Percentiles rank a stretch among this genome's conserved stretches.
phyloP scores from a whole-genome alignment of 306 rosid genomes.

The Pyrus bretschneideri region DNA sequence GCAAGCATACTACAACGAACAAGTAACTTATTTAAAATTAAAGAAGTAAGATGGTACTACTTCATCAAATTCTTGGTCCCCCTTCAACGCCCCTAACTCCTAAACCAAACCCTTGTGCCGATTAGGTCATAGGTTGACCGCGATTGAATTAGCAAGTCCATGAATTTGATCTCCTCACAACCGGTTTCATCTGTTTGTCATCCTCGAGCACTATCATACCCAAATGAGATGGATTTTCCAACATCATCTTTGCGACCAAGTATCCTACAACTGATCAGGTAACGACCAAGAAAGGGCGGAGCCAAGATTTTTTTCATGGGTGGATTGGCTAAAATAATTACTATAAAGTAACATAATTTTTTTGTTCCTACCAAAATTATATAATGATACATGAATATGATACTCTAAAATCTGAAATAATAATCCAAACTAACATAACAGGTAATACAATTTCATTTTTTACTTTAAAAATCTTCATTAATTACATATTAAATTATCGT shows the following conservation, averaged over 20 bases:
- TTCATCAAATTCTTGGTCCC: not conserved
- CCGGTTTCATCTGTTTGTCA: constrained; percentile 50
- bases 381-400: no score
- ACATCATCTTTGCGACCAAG: constrained; percentile 68
- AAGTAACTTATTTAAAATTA: not conserved
- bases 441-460: no score
- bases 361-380: no score
- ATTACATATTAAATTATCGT: no score
- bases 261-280: constrained; percentile 75
- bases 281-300: no score
- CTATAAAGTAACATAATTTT: no score
- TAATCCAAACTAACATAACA: no score
- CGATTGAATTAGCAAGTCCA: constrained; percentile 33
- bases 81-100: not conserved
- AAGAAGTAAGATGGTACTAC: not conserved
- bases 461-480: no score
- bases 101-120: not conserved
- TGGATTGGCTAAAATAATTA: no score
- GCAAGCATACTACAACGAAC: not conserved
- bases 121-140: not conserved
- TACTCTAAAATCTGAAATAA: no score
- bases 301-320: no score
- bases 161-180: constrained; percentile 61
- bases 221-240: constrained; percentile 68
- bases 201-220: constrained; percentile 65